Evolutionary conservation across 2,329 filamentous ascomycete genomes (phyloP).

Genomic region (Dothistroma pini): DNA sequence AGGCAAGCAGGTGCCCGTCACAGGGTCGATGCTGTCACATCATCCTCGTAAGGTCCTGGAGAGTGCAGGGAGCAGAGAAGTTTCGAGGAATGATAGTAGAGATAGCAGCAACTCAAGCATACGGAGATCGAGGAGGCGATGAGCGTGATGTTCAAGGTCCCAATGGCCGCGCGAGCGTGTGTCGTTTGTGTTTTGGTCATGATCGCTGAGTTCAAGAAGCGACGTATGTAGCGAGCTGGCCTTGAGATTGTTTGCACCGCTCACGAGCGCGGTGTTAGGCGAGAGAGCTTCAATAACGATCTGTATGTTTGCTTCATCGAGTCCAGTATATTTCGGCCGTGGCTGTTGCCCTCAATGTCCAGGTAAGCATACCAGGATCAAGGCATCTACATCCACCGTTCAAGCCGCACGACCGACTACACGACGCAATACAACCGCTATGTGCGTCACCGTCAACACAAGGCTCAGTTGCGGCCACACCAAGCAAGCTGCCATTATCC

Average conservation of each 20-base stretch:
- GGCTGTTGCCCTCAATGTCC: background rate
- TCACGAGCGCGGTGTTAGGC: background rate
- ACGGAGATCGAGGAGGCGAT: background rate
- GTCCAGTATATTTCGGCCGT: background rate
- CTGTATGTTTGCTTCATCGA: background rate
- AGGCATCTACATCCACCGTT: background rate
- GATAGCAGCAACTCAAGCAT: background rate
- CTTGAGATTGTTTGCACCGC: background rate
- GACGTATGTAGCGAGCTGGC: background rate
- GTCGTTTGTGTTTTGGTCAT: background rate
- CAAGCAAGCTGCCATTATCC: constrained; percentile 14
- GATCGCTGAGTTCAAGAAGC: background rate
- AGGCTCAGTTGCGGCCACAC: constrained; percentile 19
- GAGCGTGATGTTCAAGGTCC: background rate
- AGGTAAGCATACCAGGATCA: background rate
- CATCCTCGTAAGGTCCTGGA: background rate
- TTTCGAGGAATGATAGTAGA: background rate
- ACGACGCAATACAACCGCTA: background rate
- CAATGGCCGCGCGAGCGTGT: background rate
- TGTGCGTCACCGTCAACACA: constrained; percentile 19
- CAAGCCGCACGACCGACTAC: background rate
- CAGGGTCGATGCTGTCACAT: background rate
- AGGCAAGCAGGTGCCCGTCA: background rate
- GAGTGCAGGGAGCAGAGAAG: background rate
- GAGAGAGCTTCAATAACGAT: background rate